Evolutionary conservation across 139 green algal genomes (phyloP).

Genomic region (Nannochloris sp.): DNA sequence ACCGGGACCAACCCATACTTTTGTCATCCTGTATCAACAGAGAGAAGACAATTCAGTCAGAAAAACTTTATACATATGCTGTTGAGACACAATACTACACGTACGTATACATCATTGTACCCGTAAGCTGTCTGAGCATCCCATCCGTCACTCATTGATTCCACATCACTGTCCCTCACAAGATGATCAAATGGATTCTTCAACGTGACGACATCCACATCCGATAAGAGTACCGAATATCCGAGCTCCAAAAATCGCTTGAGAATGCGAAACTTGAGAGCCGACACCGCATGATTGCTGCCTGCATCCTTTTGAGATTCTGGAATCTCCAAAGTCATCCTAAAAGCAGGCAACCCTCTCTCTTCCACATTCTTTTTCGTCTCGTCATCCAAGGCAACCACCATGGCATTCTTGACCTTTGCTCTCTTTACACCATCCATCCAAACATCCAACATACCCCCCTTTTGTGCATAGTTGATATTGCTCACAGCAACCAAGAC

Average conservation of each 20-base stretch:
- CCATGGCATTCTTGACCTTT: slow-evolving; percentile 60
- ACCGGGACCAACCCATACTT: slow-evolving; percentile 65
- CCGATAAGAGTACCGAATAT: slow-evolving; percentile 50
- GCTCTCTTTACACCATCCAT: slow-evolving; percentile 39
- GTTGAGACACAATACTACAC: neutral
- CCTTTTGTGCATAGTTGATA: slow-evolving; percentile 33
- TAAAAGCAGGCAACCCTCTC: slow-evolving; percentile 22
- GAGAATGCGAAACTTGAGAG: slow-evolving; percentile 68
- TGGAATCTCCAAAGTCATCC: slow-evolving; percentile 33
- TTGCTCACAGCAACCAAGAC: slow-evolving; percentile 45
- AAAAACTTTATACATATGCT: neutral
- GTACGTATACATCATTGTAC: slow-evolving; percentile 30
- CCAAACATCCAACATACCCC: slow-evolving; percentile 60
- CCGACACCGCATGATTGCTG: slow-evolving; percentile 62
- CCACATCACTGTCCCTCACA: slow-evolving; percentile 60
- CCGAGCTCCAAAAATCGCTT: slow-evolving; percentile 54
- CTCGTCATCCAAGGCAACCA: slow-evolving; percentile 62
- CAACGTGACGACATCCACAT: slow-evolving; percentile 38
- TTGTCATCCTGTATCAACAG: slow-evolving; percentile 40
- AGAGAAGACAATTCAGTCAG: neutral
- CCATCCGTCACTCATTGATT: slow-evolving; percentile 26
- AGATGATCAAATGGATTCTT: slow-evolving; percentile 68
- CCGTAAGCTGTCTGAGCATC: slow-evolving; percentile 60
- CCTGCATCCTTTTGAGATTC: slow-evolving; percentile 34
- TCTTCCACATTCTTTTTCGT: slow-evolving; percentile 34